phyloP scores from a whole-genome alignment of 768 basidiomycete species.

The Rhizopogon rudus region DNA sequence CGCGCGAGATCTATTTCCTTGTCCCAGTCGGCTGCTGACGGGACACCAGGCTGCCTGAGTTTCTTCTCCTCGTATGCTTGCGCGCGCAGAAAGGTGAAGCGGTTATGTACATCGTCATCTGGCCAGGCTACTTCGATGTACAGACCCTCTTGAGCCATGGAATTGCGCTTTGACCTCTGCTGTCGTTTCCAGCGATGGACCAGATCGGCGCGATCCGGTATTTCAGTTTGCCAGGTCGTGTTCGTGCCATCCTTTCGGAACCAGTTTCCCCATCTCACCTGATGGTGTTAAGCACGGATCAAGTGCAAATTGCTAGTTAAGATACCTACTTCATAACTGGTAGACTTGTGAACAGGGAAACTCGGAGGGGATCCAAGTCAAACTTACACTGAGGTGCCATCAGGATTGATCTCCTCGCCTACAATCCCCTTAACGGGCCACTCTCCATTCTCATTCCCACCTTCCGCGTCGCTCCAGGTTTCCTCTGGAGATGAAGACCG shows the following conservation, averaged over 20 bases:
- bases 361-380: neutral
- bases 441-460: slow-evolving; percentile 24
- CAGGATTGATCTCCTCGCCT: slow-evolving; percentile 26
- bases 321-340: slow-evolving; percentile 27
- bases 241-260: slow-evolving; percentile 45
- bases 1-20: slow-evolving; percentile 18
- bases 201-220: slow-evolving; percentile 13
- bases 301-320: neutral
- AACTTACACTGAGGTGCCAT: slow-evolving; percentile 22
- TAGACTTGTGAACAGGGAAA: slow-evolving; percentile 4
- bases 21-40: slow-evolving; percentile 20
- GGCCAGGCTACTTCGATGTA: slow-evolving; percentile 37
- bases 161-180: slow-evolving; percentile 26
- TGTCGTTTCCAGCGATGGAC: slow-evolving; percentile 29
- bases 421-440: slow-evolving; percentile 26
- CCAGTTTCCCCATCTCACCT: slow-evolving; percentile 56
- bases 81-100: slow-evolving; percentile 34
- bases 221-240: slow-evolving; percentile 44
- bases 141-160: slow-evolving; percentile 24
- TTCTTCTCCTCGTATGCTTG: slow-evolving; percentile 45
- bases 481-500: slow-evolving; percentile 26
- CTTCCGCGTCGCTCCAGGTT: slow-evolving; percentile 26
- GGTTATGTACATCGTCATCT: slow-evolving; percentile 38
- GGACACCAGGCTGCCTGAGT: slow-evolving; percentile 11
- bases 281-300: neutral